Evolutionary conservation across 805 yeast species (phyloP), one percentile per base, ranked within the genome.

Genomic region (Maudiozyma turicensis): DNA sequence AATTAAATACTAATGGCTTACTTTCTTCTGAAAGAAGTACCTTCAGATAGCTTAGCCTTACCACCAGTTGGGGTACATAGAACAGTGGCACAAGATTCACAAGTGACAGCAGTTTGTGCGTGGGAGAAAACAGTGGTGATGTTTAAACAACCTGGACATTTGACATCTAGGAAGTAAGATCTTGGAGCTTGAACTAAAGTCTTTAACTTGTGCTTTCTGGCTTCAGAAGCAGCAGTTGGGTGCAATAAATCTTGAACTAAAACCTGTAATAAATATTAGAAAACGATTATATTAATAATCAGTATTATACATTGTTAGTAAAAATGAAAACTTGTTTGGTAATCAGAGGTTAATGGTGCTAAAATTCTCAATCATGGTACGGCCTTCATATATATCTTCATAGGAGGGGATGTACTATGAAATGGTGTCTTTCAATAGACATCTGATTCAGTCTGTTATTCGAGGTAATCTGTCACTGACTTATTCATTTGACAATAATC

Each of bases 41-140:
- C 99, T 80, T 95, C 99, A 66, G 98, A 89, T 74, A 93, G 83
- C 78, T 85, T 89, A 71, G 98, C 97, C 83, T 93, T 93, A 81
- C 99, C 99, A 82, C 99, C 99, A 63, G 97, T 86, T 73, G 99
- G 99, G 70, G 93, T 84, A 79, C 98, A 90, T 72, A 93, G 85
- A 60, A 93, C 97, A 62, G 96, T 88, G 63, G 98, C 84, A 80
- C 99, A 93, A 50, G 95, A 82, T 71, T 95, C 98, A 82, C 99
- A 93, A 70, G 96, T 86, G 69, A 93, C 99, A 68, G 97, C 98
- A 68, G 99, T 93, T 82, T 93, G 99, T 64, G 99, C 98, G 77
- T 93, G 99, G 59, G 98, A 91, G 86, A 93, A 93, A 63, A 93
- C 98, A 65, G 97, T 91, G 76, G 99, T 89, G 80, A 93, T 93